Evolutionary conservation across 305 asterid genomes (phyloP).

Genomic region (Fraxinus latifolia): DNA sequence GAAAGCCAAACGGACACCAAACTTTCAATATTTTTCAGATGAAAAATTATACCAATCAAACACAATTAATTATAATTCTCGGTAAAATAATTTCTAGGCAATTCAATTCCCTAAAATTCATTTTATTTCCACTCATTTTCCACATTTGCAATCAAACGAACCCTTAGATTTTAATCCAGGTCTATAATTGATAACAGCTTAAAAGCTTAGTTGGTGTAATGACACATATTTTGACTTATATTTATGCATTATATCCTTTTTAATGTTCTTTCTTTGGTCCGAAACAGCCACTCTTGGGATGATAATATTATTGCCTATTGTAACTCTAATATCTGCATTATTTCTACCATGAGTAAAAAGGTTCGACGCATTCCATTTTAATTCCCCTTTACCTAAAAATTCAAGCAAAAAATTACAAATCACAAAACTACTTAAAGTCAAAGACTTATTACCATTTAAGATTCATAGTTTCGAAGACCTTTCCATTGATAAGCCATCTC

Average conservation of each 20-base stretch:
- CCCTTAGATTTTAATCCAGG: too few species aligned
- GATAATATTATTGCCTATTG: background rate
- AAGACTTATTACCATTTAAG: background rate
- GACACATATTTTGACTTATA: background rate
- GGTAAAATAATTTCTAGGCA: too few species aligned
- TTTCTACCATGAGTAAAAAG: background rate
- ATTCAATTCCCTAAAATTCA: too few species aligned
- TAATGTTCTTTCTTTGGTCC: background rate
- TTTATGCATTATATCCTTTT: background rate
- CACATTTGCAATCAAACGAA: too few species aligned
- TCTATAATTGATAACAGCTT: background rate
- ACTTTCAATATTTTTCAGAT: too few species aligned
- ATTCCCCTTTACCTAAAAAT: background rate
- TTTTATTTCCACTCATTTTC: too few species aligned
- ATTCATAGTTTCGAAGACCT: too few species aligned
- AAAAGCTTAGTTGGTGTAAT: background rate
- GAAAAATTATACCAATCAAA: too few species aligned
- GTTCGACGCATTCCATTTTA: background rate
- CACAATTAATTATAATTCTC: too few species aligned
- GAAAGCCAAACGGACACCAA: too few species aligned
- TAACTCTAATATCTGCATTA: background rate
- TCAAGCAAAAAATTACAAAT: background rate
- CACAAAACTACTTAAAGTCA: background rate
- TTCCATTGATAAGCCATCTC: too few species aligned
- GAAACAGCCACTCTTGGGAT: background rate